Conservation (phyloP, 2,329 filamentous ascomycete genomes). For the Pyrenophora teres region DNA sequence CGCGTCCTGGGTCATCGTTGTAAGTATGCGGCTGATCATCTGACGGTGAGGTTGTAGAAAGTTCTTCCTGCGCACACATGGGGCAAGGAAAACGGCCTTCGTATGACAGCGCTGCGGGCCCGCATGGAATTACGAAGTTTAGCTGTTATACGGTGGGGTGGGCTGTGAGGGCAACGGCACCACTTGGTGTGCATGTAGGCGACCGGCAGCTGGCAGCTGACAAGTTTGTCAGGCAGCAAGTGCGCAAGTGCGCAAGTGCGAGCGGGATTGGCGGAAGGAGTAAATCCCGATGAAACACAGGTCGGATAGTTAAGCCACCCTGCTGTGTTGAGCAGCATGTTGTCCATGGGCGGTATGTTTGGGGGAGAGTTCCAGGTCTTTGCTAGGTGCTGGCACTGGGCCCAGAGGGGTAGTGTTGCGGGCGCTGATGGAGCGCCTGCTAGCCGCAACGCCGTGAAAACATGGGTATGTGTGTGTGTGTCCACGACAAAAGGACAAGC, state of each 20-base stretch:
- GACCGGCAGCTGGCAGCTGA: constrained; percentile 11
- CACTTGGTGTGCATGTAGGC: constrained; percentile 15
- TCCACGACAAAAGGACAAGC: constrained; percentile 6
- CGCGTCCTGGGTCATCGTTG: not conserved
- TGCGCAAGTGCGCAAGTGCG: constrained; percentile 12
- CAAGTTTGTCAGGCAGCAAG: constrained; percentile 19
- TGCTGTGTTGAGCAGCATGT: constrained; percentile 20
- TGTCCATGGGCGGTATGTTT: constrained; percentile 23
- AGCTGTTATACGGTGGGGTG: constrained; percentile 4
- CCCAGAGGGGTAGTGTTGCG: constrained; percentile 21
- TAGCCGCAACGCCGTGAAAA: constrained; percentile 14
- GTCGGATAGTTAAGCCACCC: constrained; percentile 16
- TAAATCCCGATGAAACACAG: constrained; percentile 23
- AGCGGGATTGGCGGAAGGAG: constrained; percentile 25
- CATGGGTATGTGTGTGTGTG: constrained; percentile 13
- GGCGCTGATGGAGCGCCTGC: constrained; percentile 18
- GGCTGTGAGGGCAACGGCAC: constrained; percentile 9
- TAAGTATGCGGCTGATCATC: constrained; percentile 2
- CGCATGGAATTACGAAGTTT: constrained; percentile 7
- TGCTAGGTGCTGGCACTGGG: constrained; percentile 19
- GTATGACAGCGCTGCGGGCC: constrained; percentile 10
- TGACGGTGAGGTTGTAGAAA: not conserved
- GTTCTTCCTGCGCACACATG: too few relatives aligned
- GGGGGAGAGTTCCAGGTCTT: constrained; percentile 15
- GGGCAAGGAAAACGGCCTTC: not conserved